A percentile compares a stretch with the other conserved stretches of the same genome.
Evolutionary conservation across 257 asterid species (phyloP).

Genomic region (Paulownia fortunei): DNA sequence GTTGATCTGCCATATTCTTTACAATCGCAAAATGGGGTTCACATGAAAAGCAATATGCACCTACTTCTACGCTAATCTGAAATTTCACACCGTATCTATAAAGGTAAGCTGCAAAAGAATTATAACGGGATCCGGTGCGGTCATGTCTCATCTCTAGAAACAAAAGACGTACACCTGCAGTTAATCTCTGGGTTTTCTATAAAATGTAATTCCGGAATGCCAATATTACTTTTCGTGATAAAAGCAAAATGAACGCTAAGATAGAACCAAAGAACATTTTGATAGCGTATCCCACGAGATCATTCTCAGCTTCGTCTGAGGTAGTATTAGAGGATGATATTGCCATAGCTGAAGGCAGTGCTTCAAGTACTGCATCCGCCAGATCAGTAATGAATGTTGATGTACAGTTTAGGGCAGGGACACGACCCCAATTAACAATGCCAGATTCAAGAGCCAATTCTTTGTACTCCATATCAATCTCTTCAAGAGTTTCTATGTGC

Average conservation of each 20-base stretch:
- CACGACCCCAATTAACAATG: conserved; percentile 90
- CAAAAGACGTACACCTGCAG: neutral
- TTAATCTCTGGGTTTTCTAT: neutral
- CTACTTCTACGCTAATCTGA: neutral
- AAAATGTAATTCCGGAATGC: conserved; percentile 53
- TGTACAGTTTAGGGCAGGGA: conserved; percentile 93
- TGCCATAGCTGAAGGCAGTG: conserved; percentile 77
- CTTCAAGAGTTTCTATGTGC: conserved; percentile 99
- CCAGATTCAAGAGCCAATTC: conserved; percentile 90
- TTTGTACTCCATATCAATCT: conserved; percentile 93
- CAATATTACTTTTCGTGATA: conserved; percentile 55
- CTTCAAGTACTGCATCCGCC: conserved; percentile 91
- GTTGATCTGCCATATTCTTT: neutral
- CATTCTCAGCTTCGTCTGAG: conserved; percentile 48
- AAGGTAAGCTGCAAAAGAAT: neutral
- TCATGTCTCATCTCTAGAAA: neutral
- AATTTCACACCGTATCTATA: neutral
- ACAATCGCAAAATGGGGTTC: neutral
- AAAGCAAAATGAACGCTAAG: conserved; percentile 73
- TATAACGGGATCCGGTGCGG: neutral
- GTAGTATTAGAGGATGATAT: conserved; percentile 49
- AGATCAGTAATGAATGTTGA: conserved; percentile 80
- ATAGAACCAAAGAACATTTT: conserved; percentile 78
- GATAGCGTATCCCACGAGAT: conserved; percentile 48
- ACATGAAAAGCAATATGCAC: neutral